phyloP scores from a whole-genome alignment of 2,329 filamentous ascomycete species.

The Neonectria coccinea region DNA sequence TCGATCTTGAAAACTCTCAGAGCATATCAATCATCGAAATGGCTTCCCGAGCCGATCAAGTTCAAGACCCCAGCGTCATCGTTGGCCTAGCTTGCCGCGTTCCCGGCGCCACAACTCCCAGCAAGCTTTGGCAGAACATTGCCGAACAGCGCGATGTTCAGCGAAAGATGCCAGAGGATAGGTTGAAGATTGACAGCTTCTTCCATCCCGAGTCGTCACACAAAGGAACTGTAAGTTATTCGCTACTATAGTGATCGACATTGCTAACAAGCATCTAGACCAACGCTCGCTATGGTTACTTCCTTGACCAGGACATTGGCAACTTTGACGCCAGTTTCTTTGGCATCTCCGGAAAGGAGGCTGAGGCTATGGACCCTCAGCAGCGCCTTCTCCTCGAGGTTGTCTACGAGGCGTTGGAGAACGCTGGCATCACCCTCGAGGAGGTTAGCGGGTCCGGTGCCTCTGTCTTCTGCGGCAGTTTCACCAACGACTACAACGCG shows the following conservation, averaged over 20 bases:
- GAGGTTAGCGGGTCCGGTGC: slow-evolving; percentile 37
- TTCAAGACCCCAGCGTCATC: slow-evolving; percentile 49
- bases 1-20: neutral
- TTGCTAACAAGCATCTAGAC: slow-evolving; percentile 13
- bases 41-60: slow-evolving; percentile 31
- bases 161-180: slow-evolving; percentile 54
- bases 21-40: slow-evolving; percentile 26
- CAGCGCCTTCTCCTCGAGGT: slow-evolving; percentile 48
- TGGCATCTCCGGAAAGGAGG: slow-evolving; percentile 53
- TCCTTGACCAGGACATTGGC: slow-evolving; percentile 47
- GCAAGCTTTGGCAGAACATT: slow-evolving; percentile 48
- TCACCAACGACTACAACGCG: slow-evolving; percentile 44
- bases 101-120: slow-evolving; percentile 34
- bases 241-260: neutral
- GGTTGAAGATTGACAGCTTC: slow-evolving; percentile 58
- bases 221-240: slow-evolving; percentile 32
- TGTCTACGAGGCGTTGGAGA: slow-evolving; percentile 46
- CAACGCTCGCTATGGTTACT: slow-evolving; percentile 42
- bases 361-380: slow-evolving; percentile 55
- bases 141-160: slow-evolving; percentile 50
- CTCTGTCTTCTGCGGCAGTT: slow-evolving; percentile 49
- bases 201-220: slow-evolving; percentile 50
- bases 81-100: slow-evolving; percentile 48
- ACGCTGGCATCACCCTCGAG: slow-evolving; percentile 50
- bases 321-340: slow-evolving; percentile 56